Conservation (phyloP, 306 rosid species). For the Dryas alaskensis region DNA sequence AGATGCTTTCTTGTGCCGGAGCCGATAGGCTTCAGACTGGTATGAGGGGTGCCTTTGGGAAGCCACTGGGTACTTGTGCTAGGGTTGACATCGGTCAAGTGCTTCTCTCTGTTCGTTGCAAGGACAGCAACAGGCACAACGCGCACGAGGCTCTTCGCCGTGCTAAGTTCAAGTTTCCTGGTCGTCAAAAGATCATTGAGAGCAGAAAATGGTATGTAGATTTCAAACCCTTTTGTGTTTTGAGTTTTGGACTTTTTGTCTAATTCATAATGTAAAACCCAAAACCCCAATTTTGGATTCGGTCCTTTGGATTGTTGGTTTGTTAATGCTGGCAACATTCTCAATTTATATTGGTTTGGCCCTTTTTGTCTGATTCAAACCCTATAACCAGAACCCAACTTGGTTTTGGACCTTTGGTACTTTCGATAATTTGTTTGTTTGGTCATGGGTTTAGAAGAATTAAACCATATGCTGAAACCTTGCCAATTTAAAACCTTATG, state of each 20-base stretch:
- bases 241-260: not conserved
- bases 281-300: too few species aligned
- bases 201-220: constrained; percentile 66
- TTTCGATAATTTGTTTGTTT: too few species aligned
- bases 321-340: not conserved
- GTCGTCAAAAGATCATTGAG: constrained; percentile 73
- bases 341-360: too few species aligned
- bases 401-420: too few species aligned
- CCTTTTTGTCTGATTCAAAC: too few species aligned
- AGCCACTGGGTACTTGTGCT: constrained; percentile 77
- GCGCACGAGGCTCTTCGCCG: constrained; percentile 81
- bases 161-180: constrained; percentile 75
- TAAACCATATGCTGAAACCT: too few species aligned
- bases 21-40: constrained; percentile 93
- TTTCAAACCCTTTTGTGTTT: not conserved
- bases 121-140: constrained; percentile 46
- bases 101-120: constrained; percentile 66
- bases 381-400: too few species aligned
- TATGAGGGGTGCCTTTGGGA: constrained; percentile 87
- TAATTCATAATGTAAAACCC: not conserved
- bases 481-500: too few species aligned
- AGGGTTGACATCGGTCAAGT: constrained; percentile 80
- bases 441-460: too few species aligned
- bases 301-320: not conserved
- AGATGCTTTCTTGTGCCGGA: constrained; percentile 94